Base-by-base conservation (phyloP, 2,329 filamentous ascomycete genomes). In the Escovopsis sp. region DNA sequence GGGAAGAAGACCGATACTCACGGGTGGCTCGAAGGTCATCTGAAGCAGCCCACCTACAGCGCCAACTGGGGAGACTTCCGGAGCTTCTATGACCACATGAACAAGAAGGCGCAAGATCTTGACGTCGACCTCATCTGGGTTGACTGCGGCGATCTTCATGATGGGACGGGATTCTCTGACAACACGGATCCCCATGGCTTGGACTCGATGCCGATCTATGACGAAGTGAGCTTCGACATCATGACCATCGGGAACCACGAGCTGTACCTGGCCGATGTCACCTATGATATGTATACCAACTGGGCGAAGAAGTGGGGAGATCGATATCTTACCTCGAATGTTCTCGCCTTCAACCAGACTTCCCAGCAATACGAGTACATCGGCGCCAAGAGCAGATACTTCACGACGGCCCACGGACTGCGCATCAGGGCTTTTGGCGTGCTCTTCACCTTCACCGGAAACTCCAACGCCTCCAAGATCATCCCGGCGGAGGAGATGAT, bases 21-120 rank as follows among this genome's bases (percentile, higher is more conserved):
- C 52, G 73, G 73, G 18, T 76, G 75, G 75, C 62, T 78, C 15
- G 70, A 73, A 50, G 72, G 73, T 4, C 72, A 77, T 52, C 55
- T 79, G 47, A 76, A 77, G 49, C 72, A 80, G 57, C 62, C 67
- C 50, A 78, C 77, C 51, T 80, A 78, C 47, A 74, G 75, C 35
- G 76, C 75, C 2, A 77, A 81, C 52, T 80, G 75, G 73, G 77
- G 77, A 23, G 77, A 81, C 54, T 79, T 72, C 55, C 73, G 75
- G 36, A 70, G 70, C 43, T 80, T 80, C 52, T 66, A 70, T 11
- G 67, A 65, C 40, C 69, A 69, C 47, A 77, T 80, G 72, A 74
- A 73, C 56, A 59, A 70, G 43, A 74, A 70, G 50, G 76, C 77
- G 4, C 60, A 62, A 18, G 62, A 67, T 11, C 61, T 77, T 48